Conservation (phyloP, 176 grass and related monocot species). For the Saccharum officinarum region DNA sequence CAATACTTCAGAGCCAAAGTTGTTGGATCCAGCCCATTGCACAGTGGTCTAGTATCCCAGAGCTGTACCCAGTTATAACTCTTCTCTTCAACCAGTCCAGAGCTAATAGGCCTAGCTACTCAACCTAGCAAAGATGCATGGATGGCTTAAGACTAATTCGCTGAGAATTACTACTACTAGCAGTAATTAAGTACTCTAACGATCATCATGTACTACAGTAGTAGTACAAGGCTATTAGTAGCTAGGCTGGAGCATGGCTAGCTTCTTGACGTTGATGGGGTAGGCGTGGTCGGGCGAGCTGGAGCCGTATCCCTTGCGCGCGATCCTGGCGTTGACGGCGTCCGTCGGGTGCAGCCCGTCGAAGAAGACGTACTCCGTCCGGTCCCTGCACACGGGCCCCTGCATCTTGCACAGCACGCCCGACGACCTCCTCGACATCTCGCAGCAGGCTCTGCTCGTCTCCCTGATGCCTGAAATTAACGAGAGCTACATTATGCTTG, state of each 20-base stretch:
- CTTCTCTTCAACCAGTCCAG: background rate
- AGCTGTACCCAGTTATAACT: background rate
- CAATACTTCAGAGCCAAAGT: too few species aligned
- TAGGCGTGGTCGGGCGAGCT: slow-evolving; percentile 35
- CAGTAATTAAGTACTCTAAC: background rate
- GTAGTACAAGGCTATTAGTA: background rate
- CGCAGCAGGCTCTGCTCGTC: slow-evolving; percentile 48
- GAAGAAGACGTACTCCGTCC: slow-evolving; percentile 59
- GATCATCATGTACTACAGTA: background rate
- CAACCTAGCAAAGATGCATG: background rate
- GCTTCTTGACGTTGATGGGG: slow-evolving; percentile 53
- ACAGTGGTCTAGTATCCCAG: background rate
- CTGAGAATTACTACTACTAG: background rate
- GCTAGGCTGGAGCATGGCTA: slow-evolving; percentile 24
- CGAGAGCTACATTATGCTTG: too few species aligned
- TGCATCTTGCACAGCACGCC: slow-evolving; percentile 48
- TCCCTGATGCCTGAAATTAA: background rate
- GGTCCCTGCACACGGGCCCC: slow-evolving; percentile 48
- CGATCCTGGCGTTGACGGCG: slow-evolving; percentile 54
- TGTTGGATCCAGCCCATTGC: background rate
- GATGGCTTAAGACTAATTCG: background rate
- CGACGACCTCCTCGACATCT: slow-evolving; percentile 9
- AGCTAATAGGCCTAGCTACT: background rate
- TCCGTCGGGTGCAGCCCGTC: slow-evolving; percentile 77
- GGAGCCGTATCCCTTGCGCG: slow-evolving; percentile 43